A percentile compares a stretch with the other conserved stretches of the same genome.
phyloP scores from a whole-genome alignment of 1,284 basidiomycete species.

The Cryptococcus sp. region DNA sequence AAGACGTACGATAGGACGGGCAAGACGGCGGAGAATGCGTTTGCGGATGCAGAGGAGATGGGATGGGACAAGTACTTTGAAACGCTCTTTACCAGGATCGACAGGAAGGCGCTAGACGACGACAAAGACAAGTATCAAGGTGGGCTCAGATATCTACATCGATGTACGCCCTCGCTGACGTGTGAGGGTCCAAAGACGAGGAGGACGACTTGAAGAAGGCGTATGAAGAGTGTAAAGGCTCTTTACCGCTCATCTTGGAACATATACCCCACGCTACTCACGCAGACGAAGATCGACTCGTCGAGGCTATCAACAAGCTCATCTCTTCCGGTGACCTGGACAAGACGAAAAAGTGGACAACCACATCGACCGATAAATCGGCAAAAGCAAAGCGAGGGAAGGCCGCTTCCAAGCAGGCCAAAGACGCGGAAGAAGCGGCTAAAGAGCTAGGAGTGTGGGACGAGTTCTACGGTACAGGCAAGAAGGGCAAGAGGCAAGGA shows the following conservation, averaged over 20 bases:
- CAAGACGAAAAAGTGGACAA: conserved; percentile 60
- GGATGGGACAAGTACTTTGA: conserved; percentile 93
- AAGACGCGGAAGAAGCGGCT: conserved; percentile 76
- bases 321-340: conserved; percentile 59
- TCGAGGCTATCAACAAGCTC: conserved; percentile 61
- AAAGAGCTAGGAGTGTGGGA: conserved; percentile 90
- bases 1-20: conserved; percentile 74
- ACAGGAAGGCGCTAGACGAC: conserved; percentile 75
- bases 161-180: background rate
- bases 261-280: conserved; percentile 75
- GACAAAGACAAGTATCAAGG: conserved; percentile 89
- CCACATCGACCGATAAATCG: conserved; percentile 64
- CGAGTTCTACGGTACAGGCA: conserved; percentile 83
- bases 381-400: conserved; percentile 66
- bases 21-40: conserved; percentile 67
- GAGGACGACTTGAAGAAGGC: conserved; percentile 66
- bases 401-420: conserved; percentile 68
- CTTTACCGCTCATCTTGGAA: conserved; percentile 70
- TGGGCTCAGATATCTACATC: conserved; percentile 37
- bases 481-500: conserved; percentile 61
- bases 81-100: conserved; percentile 78
- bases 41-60: conserved; percentile 64
- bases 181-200: conserved; percentile 74
- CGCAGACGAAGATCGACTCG: conserved; percentile 76
- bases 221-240: conserved; percentile 63